Percentiles rank a stretch among this genome's conserved stretches.
Conservation (phyloP, 495 filamentous ascomycete species). For the Lepraria neglecta region DNA sequence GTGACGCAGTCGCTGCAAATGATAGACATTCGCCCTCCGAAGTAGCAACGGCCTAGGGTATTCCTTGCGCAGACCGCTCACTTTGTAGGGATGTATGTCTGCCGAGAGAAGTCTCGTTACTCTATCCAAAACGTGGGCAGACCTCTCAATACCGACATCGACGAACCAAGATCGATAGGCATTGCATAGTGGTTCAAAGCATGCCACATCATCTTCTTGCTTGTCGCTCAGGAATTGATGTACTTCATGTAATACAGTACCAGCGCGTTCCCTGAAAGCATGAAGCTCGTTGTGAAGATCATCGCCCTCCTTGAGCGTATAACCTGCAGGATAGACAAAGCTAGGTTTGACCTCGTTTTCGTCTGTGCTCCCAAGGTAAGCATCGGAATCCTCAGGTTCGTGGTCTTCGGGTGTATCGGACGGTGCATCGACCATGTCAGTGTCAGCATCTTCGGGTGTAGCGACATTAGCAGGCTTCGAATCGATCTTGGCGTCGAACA, state of each 20-base stretch:
- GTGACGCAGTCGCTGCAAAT: constrained; percentile 85
- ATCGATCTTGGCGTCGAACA: constrained; percentile 76
- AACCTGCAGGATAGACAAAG: constrained; percentile 81
- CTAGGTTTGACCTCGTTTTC: constrained; percentile 76
- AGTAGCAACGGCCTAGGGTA: constrained; percentile 87
- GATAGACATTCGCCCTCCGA: constrained; percentile 87
- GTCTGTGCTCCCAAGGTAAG: constrained; percentile 57
- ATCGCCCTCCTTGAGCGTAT: constrained; percentile 61
- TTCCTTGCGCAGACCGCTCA: constrained; percentile 82
- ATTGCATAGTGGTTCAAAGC: constrained; percentile 86
- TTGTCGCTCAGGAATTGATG: constrained; percentile 76
- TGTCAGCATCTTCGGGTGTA: constrained; percentile 31
- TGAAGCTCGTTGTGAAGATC: constrained; percentile 69
- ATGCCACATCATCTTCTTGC: constrained; percentile 92
- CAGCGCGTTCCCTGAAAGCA: constrained; percentile 67
- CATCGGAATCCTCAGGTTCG: constrained; percentile 55
- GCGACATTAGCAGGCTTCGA: constrained; percentile 37
- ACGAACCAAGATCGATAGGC: constrained; percentile 96
- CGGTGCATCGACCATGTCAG: constrained; percentile 40
- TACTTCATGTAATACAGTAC: constrained; percentile 71
- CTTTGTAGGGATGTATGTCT: constrained; percentile 87
- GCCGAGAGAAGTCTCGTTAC: constrained; percentile 72
- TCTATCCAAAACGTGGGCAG: constrained; percentile 86
- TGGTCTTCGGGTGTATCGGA: constrained; percentile 47
- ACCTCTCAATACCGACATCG: constrained; percentile 92